phyloP scores from a whole-genome alignment of 2,329 filamentous ascomycete genomes.

The Phaeoacremonium minimum region DNA sequence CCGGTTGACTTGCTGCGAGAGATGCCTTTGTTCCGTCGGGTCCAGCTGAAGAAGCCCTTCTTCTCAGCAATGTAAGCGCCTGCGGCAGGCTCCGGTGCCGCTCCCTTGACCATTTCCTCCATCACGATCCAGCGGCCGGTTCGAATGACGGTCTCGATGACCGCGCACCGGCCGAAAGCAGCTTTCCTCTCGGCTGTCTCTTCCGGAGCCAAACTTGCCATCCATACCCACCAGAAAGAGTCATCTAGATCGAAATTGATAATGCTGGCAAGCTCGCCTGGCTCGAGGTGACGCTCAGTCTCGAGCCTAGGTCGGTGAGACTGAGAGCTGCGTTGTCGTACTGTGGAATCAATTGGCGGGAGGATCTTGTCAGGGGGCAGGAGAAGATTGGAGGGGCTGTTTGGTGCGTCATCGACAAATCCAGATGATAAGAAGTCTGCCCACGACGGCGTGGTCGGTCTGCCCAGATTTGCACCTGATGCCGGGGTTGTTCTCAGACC shows the following conservation, averaged over 20 bases:
- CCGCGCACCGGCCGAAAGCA: slow-evolving; percentile 87
- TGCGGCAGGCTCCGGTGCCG: slow-evolving; percentile 76
- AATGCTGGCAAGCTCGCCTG: slow-evolving; percentile 92
- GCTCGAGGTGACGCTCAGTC: slow-evolving; percentile 66
- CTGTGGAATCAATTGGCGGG: slow-evolving; percentile 72
- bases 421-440: slow-evolving; percentile 95
- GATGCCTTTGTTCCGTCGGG: slow-evolving; percentile 59
- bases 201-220: slow-evolving; percentile 86
- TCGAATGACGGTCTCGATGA: slow-evolving; percentile 82
- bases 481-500: slow-evolving; percentile 63
- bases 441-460: slow-evolving; percentile 96
- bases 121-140: slow-evolving; percentile 87
- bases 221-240: slow-evolving; percentile 99
- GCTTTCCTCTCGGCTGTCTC: slow-evolving; percentile 83
- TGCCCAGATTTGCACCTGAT: slow-evolving; percentile 64
- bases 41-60: slow-evolving; percentile 90
- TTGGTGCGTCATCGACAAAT: slow-evolving; percentile 74
- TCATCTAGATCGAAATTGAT: slow-evolving; percentile 83
- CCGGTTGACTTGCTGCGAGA: slow-evolving; percentile 67
- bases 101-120: slow-evolving; percentile 94
- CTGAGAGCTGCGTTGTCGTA: slow-evolving; percentile 78
- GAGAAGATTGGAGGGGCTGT: slow-evolving; percentile 61
- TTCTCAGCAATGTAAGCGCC: slow-evolving; percentile 93
- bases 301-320: slow-evolving; percentile 75
- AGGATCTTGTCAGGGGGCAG: slow-evolving; percentile 90